Evolutionary conservation across 495 filamentous ascomycete species (phyloP), one percentile per base, ranked within the genome.

Genomic region (Penicillium odoratum): DNA sequence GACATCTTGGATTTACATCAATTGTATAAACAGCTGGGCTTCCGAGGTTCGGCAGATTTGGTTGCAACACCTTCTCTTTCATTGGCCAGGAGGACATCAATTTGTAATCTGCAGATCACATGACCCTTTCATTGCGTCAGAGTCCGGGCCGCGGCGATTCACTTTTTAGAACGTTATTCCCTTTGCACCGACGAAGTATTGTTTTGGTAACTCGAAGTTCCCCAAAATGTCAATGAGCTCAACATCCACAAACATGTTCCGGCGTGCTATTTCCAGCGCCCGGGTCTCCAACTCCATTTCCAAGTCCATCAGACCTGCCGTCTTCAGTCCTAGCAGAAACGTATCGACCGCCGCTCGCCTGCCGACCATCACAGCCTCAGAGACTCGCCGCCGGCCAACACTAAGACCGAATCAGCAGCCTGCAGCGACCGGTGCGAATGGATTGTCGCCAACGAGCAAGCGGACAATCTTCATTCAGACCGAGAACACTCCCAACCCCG

Each of bases 401-500:
- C 60, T 82, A 64, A 78, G 70, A 36, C 75, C 77, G n/a, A 57
- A 74, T 34, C 78, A 80, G 51, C 78, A 79, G 56, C 74, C 77
- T 18, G 64, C 63, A 4, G 53, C 59, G 36, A 62, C 61, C 10
- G 62, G 68, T 8, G 70, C 75, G 30, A 75, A 69, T 51, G 74
- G 70, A 9, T 57, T 65, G 15, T 74, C 68, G 11, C 69, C 72
- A 9, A 66, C 61, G 6, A 72, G 80, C 55, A 79, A 77, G 57
- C 89, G 94, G 36, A 91, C 87, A 11, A 93, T 98, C 69, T 98
- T 97, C 78, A 98, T 98, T 61, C 94, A 97, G 76, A 98, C 94
- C 1, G 94, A 96, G 56, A 82, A 78, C 48, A 98, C 95, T 8
- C 95, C 94, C 13, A 98, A 98, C 73, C 78, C 84, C 2, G 90